Base-by-base conservation (phyloP, 2,329 filamentous ascomycete genomes). In the Curvularia verruculosa region DNA sequence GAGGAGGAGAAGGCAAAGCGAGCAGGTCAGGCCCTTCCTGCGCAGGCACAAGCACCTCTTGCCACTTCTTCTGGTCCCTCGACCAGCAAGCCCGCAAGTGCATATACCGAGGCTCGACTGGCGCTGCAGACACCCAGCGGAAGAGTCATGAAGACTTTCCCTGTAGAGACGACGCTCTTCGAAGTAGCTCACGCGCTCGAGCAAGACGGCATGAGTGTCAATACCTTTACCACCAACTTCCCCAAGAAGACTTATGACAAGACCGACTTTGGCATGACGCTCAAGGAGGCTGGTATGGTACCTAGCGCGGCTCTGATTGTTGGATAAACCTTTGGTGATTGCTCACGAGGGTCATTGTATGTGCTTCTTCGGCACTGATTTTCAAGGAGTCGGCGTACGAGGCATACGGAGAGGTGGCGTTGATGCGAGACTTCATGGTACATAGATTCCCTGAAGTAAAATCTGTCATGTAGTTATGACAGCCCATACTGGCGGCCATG, bases 261-360 rank as follows among this genome's bases (percentile, higher is more conserved):
- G 75, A 82, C 61, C 66, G 95, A 96, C 74, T 92, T 97, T 70
- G 91, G 91, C 34, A 89, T 95, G 83, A 95, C 93, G 5, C 78
- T 99, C 54, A 96, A 96, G 79, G 95, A 99, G 78, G 90, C 94
- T 15, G 94, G 93, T 0, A 79, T 97, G 59, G 88, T 94, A 3
- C 95, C 95, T 5, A 96, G 91, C 60, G 92, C 93, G n/a, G 93
- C 91, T 45, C 80, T 99, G 66, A 87, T 96, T 68, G 87, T 96
- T 52, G 78, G 81, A 70, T 72, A 60, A 52, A 46, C 5, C n/a
- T 28, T 10, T 10, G 15, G 31, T 12, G 2, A 12, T 34, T 37
- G n/a, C n/a, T 34, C 10, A 24, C 10, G 34, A 8, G 37, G 50
- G 44, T 31, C 23, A 28, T 5, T 0, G 15, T 43, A 12, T 49